These are phyloP conservation scores for Musa acuminata DNA, from an alignment of 176 grass and related monocot species.

Conservation along the genomic window DNA sequence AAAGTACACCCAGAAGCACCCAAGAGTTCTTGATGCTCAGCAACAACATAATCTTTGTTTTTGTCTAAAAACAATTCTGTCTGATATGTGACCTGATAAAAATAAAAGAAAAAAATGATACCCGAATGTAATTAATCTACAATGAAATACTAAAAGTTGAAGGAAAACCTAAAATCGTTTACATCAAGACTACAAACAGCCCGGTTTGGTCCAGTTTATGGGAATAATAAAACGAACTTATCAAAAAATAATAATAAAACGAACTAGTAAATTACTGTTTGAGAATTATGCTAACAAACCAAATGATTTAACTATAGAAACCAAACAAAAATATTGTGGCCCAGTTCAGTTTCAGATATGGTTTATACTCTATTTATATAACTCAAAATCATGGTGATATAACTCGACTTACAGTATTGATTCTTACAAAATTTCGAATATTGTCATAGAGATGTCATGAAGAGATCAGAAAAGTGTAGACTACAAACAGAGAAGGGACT, in stretches of 20 bases:
- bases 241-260: too few species aligned
- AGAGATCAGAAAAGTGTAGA: too few species aligned
- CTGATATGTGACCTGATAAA: constrained; percentile 90
- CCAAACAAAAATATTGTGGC: neutral
- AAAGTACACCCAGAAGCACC: constrained; percentile 76
- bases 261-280: neutral
- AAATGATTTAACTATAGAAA: neutral
- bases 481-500: neutral
- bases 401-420: neutral
- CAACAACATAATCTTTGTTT: constrained; percentile 99
- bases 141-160: neutral
- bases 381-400: neutral
- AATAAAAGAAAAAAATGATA: neutral
- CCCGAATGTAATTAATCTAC: neutral
- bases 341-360: too few species aligned
- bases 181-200: neutral
- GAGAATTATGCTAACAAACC: neutral
- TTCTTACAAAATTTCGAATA: too few species aligned
- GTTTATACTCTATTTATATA: neutral
- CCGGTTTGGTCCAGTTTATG: neutral
- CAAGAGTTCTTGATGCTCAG: constrained; percentile 86
- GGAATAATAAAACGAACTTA: neutral
- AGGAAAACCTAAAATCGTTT: neutral
- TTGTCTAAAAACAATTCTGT: constrained; percentile 90
- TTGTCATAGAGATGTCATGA: too few species aligned